Percentiles rank a stretch among this genome's conserved stretches.
Conservation (phyloP, 192 early-diverging fungal species). For the Coemansia sp. region DNA sequence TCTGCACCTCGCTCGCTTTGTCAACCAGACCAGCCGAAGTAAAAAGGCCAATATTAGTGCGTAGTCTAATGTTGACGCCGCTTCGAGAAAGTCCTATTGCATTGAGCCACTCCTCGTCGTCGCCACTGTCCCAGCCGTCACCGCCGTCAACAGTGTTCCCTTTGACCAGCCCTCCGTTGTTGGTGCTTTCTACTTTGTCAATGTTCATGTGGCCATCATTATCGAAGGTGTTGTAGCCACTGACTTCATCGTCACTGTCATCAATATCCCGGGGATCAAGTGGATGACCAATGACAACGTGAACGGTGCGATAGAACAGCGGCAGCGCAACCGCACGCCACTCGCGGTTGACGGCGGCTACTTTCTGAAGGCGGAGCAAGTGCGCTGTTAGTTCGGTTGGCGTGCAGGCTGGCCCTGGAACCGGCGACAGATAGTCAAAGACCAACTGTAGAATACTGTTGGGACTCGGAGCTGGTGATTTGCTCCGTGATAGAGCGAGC, state of each 20-base stretch:
- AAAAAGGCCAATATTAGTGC: neutral
- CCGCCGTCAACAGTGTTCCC: neutral
- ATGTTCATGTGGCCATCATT: neutral
- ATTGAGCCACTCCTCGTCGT: neutral
- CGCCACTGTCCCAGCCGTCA: neutral
- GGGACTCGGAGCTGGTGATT: neutral
- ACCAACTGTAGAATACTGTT: neutral
- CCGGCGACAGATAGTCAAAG: neutral
- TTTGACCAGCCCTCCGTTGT: no score
- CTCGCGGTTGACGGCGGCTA: constrained; percentile 3
- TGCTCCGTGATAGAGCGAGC: neutral
- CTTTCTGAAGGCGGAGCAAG: neutral
- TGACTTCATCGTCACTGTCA: neutral
- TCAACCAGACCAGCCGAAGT: neutral
- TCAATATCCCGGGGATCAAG: neutral
- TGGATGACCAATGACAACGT: neutral
- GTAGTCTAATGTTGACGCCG: neutral
- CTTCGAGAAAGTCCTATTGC: neutral
- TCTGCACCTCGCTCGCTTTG: constrained; percentile 1
- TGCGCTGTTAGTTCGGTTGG: neutral
- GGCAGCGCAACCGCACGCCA: constrained; percentile 16
- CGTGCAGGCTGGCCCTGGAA: neutral
- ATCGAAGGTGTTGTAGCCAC: neutral
- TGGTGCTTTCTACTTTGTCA: no score
- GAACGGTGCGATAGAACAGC: constrained; percentile 3